Evolutionary conservation across 495 filamentous ascomycete species (phyloP).

Genomic region (Aspergillus ostianus): DNA sequence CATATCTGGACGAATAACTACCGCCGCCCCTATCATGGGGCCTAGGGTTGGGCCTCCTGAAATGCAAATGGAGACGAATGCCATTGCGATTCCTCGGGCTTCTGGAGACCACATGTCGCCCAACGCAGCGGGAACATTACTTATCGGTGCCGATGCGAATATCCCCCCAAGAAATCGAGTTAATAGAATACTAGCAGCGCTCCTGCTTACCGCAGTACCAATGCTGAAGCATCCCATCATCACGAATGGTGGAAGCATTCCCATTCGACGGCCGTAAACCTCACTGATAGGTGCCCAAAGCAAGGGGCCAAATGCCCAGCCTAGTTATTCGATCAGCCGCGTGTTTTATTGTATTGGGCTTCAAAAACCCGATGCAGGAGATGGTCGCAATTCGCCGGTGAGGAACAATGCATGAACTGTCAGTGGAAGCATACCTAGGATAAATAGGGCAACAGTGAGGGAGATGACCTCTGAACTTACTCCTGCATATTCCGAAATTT

Average conservation of each 20-base stretch:
- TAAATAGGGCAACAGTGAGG: constrained; percentile 17
- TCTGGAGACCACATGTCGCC: constrained; percentile 46
- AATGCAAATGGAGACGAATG: constrained; percentile 41
- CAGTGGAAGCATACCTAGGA: constrained; percentile 11
- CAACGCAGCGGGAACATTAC: constrained; percentile 45
- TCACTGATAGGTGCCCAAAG: constrained; percentile 43
- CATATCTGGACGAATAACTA: constrained; percentile 36
- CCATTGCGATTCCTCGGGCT: constrained; percentile 37
- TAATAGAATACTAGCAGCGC: constrained; percentile 35
- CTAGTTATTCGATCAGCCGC: neutral
- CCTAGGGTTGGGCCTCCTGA: constrained; percentile 44
- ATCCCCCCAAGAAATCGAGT: constrained; percentile 47
- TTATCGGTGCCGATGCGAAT: constrained; percentile 48
- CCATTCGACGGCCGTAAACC: constrained; percentile 37
- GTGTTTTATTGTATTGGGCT: too few species aligned
- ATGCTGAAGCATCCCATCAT: constrained; percentile 44
- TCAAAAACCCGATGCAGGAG: too few species aligned
- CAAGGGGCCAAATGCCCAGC: constrained; percentile 30
- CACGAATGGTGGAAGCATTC: constrained; percentile 48
- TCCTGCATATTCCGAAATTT: constrained; percentile 33
- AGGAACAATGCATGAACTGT: constrained; percentile 3
- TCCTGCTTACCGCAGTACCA: constrained; percentile 38
- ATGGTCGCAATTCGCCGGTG: neutral
- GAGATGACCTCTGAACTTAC: constrained; percentile 33
- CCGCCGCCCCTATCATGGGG: constrained; percentile 45